Percentiles rank a stretch among this genome's conserved stretches.
phyloP scores from a whole-genome alignment of 305 asterid genomes.

The Nicotiana rustica region DNA sequence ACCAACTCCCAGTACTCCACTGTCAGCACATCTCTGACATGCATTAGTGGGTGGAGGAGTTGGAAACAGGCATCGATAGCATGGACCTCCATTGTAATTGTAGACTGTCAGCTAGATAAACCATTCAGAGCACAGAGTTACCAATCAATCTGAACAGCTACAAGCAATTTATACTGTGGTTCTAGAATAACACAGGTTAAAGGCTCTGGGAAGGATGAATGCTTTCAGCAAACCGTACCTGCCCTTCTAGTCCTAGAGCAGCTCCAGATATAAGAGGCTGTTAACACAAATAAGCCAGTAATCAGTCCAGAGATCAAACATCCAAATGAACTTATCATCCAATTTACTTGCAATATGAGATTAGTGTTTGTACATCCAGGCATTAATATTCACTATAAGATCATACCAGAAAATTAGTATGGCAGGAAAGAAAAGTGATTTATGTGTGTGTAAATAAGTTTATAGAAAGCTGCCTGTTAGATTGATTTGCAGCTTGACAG shows the following conservation, averaged over 20 bases:
- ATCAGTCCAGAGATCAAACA: constrained; percentile 34
- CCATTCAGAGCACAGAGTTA: constrained; percentile 15
- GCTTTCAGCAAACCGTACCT: constrained; percentile 55
- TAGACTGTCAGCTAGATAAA: constrained; percentile 86
- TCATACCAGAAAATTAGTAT: not conserved
- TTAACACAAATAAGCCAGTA: constrained; percentile 39
- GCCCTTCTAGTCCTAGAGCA: constrained; percentile 98
- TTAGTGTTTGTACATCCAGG: not conserved
- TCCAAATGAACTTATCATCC: not conserved
- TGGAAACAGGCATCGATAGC: constrained; percentile 95
- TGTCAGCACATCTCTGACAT: constrained; percentile 96
- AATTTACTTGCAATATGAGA: not conserved
- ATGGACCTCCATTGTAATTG: constrained; percentile 86
- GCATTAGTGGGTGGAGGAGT: constrained; percentile 95
- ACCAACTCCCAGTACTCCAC: constrained; percentile 99
- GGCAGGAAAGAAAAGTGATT: not conserved
- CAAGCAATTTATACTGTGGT: not conserved
- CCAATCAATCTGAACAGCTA: not conserved
- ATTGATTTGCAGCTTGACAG: not conserved
- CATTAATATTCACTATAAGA: not conserved
- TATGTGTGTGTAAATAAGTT: not conserved
- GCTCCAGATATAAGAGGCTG: constrained; percentile 98
- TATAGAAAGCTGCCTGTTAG: not conserved
- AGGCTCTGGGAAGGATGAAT: not conserved
- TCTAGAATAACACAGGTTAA: constrained; percentile 13